These are phyloP conservation scores for Wickerhamiella alocasiicola DNA, from an alignment of 805 yeast species.

Conservation along the genomic window DNA sequence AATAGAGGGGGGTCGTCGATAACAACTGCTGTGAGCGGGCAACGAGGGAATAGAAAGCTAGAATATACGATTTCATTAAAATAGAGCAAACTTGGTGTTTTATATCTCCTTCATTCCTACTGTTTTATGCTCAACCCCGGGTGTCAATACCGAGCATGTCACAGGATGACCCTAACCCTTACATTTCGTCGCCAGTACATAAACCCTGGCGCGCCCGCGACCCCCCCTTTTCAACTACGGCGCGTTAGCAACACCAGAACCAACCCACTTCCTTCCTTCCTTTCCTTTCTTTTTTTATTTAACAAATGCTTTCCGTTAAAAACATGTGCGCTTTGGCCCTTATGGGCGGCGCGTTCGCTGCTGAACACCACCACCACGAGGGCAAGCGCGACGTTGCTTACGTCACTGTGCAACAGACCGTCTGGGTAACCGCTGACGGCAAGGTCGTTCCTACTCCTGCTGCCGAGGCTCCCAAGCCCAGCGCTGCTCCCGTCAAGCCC, in stretches of 20 bases:
- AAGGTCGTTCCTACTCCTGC: conserved; percentile 19
- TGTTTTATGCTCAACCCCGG: too few species aligned
- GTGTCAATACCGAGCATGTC: too few species aligned
- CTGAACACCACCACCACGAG: conserved; percentile 30
- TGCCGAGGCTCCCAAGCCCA: too few species aligned
- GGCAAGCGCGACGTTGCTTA: conserved; percentile 28
- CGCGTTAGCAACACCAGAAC: too few species aligned
- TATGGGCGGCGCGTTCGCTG: conserved; percentile 24
- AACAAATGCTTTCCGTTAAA: not conserved
- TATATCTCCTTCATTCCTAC: too few species aligned
- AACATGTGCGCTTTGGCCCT: conserved; percentile 15
- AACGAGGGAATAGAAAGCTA: too few species aligned
- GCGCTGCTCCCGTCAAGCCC: conserved; percentile 13
- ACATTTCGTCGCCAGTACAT: too few species aligned
- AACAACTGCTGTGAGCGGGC: too few species aligned
- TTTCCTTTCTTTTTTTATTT: not conserved
- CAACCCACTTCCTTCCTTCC: too few species aligned
- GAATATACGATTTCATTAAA: too few species aligned
- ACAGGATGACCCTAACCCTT: conserved; percentile 1
- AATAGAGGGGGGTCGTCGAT: too few species aligned
- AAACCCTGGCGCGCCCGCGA: not conserved
- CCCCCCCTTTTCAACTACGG: not conserved
- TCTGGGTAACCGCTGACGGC: conserved; percentile 27
- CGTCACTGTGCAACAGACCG: conserved; percentile 27
- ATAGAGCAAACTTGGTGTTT: too few species aligned